phyloP scores from a whole-genome alignment of 768 basidiomycete species.

The Trichaptum fuscoviolaceum region DNA sequence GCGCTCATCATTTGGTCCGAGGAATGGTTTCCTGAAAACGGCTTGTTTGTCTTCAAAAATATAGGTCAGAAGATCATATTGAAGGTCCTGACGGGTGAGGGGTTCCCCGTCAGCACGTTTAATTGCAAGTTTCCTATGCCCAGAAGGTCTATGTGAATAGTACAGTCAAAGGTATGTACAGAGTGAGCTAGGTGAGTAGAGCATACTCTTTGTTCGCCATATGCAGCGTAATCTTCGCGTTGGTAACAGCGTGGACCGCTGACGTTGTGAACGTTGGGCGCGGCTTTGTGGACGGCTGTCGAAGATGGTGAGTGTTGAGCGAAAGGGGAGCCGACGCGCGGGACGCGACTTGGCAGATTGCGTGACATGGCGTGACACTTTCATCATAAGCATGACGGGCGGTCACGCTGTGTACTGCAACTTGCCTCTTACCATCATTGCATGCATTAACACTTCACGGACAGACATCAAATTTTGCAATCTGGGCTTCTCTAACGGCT shows the following conservation, averaged over 20 bases:
- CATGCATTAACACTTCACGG: not conserved
- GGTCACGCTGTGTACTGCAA: not conserved
- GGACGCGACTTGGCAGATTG: not conserved
- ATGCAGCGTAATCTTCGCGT: not conserved
- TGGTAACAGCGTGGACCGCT: not conserved
- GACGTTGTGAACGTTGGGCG: not conserved
- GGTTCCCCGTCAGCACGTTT: slow-evolving; percentile 82
- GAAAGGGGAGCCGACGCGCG: not conserved
- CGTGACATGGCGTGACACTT: not conserved
- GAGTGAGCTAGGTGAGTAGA: not conserved
- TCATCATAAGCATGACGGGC: not conserved
- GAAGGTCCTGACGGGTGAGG: slow-evolving; percentile 77
- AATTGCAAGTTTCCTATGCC: slow-evolving; percentile 59
- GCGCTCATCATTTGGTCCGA: not conserved
- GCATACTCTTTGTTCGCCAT: not conserved
- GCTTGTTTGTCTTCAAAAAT: slow-evolving; percentile 67
- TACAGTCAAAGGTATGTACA: not conserved
- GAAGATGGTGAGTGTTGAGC: not conserved
- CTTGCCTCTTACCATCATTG: not conserved
- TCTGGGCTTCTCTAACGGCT: not conserved
- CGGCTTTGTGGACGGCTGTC: not conserved
- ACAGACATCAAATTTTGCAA: not conserved
- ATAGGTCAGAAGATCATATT: slow-evolving; percentile 77
- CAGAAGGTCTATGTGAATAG: slow-evolving; percentile 16
- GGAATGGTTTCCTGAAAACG: slow-evolving; percentile 58